A percentile compares a stretch with the other conserved stretches of the same genome.
These are phyloP conservation scores for Cerrena zonata DNA, from an alignment of 1,284 basidiomycete species.

Conservation along the genomic window DNA sequence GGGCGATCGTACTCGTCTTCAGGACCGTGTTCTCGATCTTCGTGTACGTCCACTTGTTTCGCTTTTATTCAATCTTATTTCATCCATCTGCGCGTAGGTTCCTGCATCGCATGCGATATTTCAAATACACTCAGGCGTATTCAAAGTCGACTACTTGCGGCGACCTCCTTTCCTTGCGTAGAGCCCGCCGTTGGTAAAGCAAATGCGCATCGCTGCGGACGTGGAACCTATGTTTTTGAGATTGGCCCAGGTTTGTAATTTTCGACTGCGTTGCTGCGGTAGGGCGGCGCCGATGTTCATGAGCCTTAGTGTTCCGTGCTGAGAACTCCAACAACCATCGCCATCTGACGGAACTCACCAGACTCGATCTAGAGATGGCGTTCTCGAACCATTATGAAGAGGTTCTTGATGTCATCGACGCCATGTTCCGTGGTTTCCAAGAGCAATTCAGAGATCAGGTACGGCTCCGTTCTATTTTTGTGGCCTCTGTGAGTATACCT, in stretches of 20 bases:
- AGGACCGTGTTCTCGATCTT: constrained; percentile 65
- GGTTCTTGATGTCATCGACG: constrained; percentile 36
- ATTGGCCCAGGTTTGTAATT: constrained; percentile 43
- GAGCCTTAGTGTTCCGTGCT: constrained; percentile 59
- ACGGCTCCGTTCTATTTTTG: constrained; percentile 4
- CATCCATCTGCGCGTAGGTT: constrained; percentile 27
- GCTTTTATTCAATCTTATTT: neutral
- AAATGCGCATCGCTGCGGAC: constrained; percentile 72
- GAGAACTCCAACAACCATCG: constrained; percentile 72
- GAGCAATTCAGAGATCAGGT: constrained; percentile 32
- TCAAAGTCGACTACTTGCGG: constrained; percentile 71
- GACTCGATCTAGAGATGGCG: constrained; percentile 69
- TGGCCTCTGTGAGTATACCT: neutral
- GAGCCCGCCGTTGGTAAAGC: constrained; percentile 67
- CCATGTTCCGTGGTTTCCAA: constrained; percentile 34
- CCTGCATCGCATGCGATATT: constrained; percentile 68
- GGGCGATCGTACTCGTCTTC: constrained; percentile 56
- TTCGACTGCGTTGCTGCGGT: neutral
- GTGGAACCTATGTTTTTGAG: constrained; percentile 69
- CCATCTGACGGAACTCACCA: constrained; percentile 72
- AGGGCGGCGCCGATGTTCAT: neutral
- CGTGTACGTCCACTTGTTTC: constrained; percentile 26
- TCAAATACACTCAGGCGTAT: constrained; percentile 62
- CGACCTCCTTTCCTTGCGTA: constrained; percentile 62
- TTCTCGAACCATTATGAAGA: constrained; percentile 67